Evolutionary conservation across 169 alveolate genomes (phyloP), one percentile per base, ranked within the genome.

Genomic region (Plasmodium coatneyi): DNA sequence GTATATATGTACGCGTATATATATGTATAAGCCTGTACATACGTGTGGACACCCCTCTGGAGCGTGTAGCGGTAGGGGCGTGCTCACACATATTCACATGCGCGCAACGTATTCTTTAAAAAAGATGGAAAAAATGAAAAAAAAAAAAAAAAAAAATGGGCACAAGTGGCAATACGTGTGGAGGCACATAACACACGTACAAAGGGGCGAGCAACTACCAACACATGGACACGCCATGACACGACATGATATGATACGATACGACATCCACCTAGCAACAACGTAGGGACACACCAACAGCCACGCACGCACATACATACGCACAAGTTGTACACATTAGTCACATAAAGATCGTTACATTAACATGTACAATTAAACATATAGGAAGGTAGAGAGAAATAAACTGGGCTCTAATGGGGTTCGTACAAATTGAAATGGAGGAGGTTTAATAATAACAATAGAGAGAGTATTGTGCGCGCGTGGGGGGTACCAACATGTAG

Each of bases 361-460:
- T 25, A 74, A 74, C 30, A 32, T 36, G 82, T 74, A 74, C 82
- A 74, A 74, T 74, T 12, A 74, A 74, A 66, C 36, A 66, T 66
- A 66, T 66, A 41, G 2, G 36, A 4, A 66, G 39, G 76, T 19
- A 66, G 36, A 6, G 19, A n/a, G n/a, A 66, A 1, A 66, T 19
- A 66, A 7, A 66, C 30, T 32, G 43, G 43, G 34, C 71, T 80
- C 72, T 80, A 41, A 32, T 74, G 43, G 34, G 32, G 89, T 83
- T 83, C 49, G 71, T 83, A 83, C 92, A 83, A 83, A 83, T 83
- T 83, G 70, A 83, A 70, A 79, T 79, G 10, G 54, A 25, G 22
- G 28, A 28, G 43, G 4, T 16, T 74, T 32, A 74, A 32, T 74
- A 74, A 74, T 74, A 74, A 74, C 82, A 39, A 39, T 32, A 19